Evolutionary conservation across 176 grass and related monocot genomes (phyloP).

Genomic region (Carex pumila): DNA sequence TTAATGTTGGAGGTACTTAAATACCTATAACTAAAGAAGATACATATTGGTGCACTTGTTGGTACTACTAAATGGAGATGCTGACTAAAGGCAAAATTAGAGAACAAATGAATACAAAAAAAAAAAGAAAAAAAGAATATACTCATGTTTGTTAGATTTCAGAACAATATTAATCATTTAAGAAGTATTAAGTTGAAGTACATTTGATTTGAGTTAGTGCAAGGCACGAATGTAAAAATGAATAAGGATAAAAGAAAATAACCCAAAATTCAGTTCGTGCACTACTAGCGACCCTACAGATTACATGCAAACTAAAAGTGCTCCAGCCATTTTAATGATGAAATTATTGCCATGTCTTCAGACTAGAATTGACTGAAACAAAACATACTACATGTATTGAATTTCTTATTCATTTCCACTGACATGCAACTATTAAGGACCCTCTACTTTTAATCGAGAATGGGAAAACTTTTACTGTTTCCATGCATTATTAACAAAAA

Average conservation of each 20-base stretch:
- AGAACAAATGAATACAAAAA: background rate
- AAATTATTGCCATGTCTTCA: background rate
- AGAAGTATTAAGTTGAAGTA: background rate
- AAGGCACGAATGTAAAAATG: background rate
- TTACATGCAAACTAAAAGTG: background rate
- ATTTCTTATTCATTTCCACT: background rate
- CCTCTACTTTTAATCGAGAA: background rate
- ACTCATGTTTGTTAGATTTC: background rate
- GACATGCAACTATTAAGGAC: background rate
- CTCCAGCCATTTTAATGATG: background rate
- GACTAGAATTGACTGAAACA: background rate
- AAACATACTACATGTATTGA: background rate
- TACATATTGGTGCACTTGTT: background rate
- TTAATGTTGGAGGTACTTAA: conserved; percentile 4
- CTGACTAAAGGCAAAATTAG: background rate
- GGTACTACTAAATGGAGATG: background rate
- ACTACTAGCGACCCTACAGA: background rate
- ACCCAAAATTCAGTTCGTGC: background rate
- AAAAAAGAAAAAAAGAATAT: background rate
- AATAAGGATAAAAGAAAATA: background rate
- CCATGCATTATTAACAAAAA: background rate
- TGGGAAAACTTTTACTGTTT: background rate
- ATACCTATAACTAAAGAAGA: conserved; percentile 3
- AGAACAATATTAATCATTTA: background rate
- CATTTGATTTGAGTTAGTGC: background rate